These are phyloP conservation scores for Tremellales sp. DNA, from an alignment of 1,284 basidiomycete genomes.

Conservation along the genomic window DNA sequence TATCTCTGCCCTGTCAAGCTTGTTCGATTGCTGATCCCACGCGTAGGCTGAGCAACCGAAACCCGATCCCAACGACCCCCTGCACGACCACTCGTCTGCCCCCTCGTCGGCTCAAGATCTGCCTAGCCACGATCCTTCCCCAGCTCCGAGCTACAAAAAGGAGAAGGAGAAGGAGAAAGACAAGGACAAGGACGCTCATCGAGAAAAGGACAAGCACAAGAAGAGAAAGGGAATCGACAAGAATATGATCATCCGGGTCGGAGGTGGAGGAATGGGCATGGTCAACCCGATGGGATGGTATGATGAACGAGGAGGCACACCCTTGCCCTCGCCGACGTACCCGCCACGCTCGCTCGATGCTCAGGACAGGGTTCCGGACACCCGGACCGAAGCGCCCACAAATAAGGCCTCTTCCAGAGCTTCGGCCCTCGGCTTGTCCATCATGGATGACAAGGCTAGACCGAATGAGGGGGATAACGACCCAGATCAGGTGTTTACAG, in stretches of 20 bases:
- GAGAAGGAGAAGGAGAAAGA: constrained; percentile 2
- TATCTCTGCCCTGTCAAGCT: too few species aligned
- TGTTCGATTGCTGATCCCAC: too few species aligned
- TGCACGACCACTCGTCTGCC: constrained; percentile 10
- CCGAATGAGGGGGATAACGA: neutral
- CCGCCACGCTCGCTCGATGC: neutral
- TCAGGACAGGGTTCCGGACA: too few species aligned
- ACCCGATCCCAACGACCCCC: constrained; percentile 3
- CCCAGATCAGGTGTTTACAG: constrained; percentile 4
- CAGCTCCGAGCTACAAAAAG: neutral
- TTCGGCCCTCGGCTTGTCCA: too few species aligned
- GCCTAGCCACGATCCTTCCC: constrained; percentile 5
- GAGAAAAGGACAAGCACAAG: constrained; percentile 10
- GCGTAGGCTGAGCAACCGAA: too few species aligned
- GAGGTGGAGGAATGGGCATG: constrained; percentile 68
- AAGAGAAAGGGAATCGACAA: constrained; percentile 42
- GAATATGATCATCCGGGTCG: constrained; percentile 80
- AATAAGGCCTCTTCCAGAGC: too few species aligned
- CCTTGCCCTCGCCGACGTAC: neutral
- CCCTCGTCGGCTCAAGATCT: constrained; percentile 22
- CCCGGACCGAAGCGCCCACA: too few species aligned
- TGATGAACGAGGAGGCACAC: constrained; percentile 21
- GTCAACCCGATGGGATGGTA: constrained; percentile 70
- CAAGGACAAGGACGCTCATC: constrained; percentile 8
- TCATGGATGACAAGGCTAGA: too few species aligned